These are phyloP conservation scores for Nannochloris sp. DNA, from an alignment of 139 green algal genomes.

Conservation along the genomic window DNA sequence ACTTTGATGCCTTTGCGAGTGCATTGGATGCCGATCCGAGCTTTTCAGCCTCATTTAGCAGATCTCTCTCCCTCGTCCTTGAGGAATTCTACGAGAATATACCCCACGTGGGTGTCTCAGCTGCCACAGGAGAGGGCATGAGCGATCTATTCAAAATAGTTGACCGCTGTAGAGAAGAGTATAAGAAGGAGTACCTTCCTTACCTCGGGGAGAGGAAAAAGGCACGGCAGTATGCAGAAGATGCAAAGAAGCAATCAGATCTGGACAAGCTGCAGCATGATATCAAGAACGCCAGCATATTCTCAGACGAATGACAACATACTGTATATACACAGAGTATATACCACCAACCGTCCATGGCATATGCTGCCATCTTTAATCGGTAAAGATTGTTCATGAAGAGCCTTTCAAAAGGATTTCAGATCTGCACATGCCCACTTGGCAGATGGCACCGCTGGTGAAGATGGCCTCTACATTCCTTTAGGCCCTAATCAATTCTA, in stretches of 20 bases:
- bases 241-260: conserved; percentile 33
- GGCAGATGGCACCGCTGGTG: too few relatives aligned
- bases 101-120: conserved; percentile 71
- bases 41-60: conserved; percentile 68
- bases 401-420: too few relatives aligned
- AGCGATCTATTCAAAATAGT: conserved; percentile 71
- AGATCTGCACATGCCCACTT: too few relatives aligned
- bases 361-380: too few relatives aligned
- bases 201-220: conserved; percentile 40
- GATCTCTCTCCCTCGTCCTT: conserved; percentile 75
- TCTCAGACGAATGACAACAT: too few relatives aligned
- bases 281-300: conserved; percentile 4
- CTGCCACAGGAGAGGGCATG: conserved; percentile 84
- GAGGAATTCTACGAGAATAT: conserved; percentile 92
- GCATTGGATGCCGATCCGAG: conserved; percentile 66
- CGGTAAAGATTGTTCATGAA: too few relatives aligned
- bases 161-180: conserved; percentile 49
- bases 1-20: conserved; percentile 74
- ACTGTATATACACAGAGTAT: too few relatives aligned
- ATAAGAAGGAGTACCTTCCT: conserved; percentile 58
- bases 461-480: too few relatives aligned
- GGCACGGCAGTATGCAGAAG: conserved; percentile 36
- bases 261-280: conserved; percentile 48
- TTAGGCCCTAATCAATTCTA: too few relatives aligned
- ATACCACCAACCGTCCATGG: too few relatives aligned